Percentiles rank a stretch among this genome's conserved stretches.
phyloP scores from a whole-genome alignment of 345 rosid genomes.

The Citrus hindsii region DNA sequence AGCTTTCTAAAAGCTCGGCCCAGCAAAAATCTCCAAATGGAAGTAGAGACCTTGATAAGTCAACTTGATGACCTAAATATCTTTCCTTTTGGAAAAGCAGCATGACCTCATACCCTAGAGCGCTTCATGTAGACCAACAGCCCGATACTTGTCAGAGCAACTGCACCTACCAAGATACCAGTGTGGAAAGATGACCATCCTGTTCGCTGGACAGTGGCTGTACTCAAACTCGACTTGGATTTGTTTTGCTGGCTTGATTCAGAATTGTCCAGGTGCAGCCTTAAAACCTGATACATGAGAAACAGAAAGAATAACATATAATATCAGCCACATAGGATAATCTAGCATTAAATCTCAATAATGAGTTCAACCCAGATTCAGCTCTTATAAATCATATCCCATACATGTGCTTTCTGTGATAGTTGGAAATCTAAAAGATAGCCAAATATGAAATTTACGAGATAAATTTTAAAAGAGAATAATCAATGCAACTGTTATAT shows the following conservation, averaged over 20 bases:
- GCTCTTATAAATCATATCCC: neutral
- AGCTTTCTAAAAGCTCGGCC: neutral
- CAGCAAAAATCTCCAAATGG: neutral
- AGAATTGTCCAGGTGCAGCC: constrained; percentile 66
- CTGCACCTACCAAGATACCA: constrained; percentile 56
- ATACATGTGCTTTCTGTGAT: neutral
- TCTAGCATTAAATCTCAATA: neutral
- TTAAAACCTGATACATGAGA: constrained; percentile 45
- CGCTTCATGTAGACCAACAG: constrained; percentile 72
- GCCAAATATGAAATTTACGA: no score
- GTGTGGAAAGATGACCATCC: constrained; percentile 37
- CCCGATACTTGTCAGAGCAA: constrained; percentile 61
- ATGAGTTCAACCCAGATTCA: neutral
- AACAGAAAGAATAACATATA: neutral
- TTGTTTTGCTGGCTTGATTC: constrained; percentile 32
- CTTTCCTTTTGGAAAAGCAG: neutral
- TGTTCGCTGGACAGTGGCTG: constrained; percentile 18
- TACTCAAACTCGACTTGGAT: constrained; percentile 6
- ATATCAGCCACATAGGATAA: neutral
- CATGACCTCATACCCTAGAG: constrained; percentile 35
- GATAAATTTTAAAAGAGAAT: neutral
- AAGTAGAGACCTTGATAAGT: neutral
- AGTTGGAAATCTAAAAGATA: neutral
- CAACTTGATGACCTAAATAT: neutral
- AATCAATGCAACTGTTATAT: neutral